Conservation (phyloP, 1,284 basidiomycete species). For the Amylostereum areolatum region DNA sequence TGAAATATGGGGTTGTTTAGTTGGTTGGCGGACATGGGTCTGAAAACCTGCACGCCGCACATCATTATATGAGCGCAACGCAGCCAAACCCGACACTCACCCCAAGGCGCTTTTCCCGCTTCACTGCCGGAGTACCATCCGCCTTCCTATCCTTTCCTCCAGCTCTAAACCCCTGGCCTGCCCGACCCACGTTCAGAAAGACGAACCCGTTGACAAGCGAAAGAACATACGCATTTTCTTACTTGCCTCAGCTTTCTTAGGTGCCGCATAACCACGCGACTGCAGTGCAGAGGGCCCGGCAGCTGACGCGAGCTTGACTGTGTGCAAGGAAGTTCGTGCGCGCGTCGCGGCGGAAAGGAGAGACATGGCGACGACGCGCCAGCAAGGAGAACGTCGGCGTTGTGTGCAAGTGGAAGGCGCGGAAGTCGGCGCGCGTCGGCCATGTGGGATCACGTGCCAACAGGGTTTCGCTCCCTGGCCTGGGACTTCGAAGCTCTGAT, state of each 20-base stretch:
- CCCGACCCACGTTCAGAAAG: too few species aligned
- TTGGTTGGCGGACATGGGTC: constrained; percentile 13
- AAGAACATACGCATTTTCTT: constrained; percentile 6
- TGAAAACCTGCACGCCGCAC: background rate
- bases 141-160: background rate
- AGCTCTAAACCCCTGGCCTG: constrained; percentile 11
- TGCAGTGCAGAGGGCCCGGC: constrained; percentile 3
- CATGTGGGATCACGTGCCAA: too few species aligned
- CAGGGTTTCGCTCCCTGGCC: too few species aligned
- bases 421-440: too few species aligned
- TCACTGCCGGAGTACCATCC: background rate
- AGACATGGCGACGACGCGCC: constrained; percentile 3
- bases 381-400: too few species aligned
- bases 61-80: too few species aligned
- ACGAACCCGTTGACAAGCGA: background rate
- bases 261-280: constrained; percentile 8
- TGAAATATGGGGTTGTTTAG: constrained; percentile 31
- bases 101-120: constrained; percentile 9
- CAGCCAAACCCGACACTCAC: constrained; percentile 3
- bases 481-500: too few species aligned
- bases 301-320: background rate
- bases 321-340: background rate
- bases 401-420: too few species aligned
- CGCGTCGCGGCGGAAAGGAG: constrained; percentile 4
- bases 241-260: constrained; percentile 4